A percentile compares a stretch with the other conserved stretches of the same genome.
Conservation (phyloP, 1,139 yeast species). For the Yamadazyma trypodendri region DNA sequence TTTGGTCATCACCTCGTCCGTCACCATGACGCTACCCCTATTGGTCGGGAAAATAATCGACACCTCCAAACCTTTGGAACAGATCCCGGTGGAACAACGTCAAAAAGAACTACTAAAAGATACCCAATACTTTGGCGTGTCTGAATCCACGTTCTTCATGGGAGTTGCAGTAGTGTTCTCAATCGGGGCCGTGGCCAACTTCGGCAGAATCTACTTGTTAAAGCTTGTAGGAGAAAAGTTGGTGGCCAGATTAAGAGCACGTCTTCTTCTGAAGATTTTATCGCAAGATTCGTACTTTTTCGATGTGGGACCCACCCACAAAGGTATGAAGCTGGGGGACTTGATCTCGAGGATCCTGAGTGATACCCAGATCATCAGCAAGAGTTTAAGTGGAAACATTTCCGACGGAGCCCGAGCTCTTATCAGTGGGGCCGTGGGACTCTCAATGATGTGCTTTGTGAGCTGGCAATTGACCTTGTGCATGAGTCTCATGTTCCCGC, state of each 20-base stretch:
- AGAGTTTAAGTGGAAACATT: slow-evolving; percentile 83
- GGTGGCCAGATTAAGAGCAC: slow-evolving; percentile 78
- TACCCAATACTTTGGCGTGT: slow-evolving; percentile 29
- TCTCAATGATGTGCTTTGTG: slow-evolving; percentile 86
- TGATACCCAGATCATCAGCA: slow-evolving; percentile 87
- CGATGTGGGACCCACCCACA: slow-evolving; percentile 62
- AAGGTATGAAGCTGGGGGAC: slow-evolving; percentile 80
- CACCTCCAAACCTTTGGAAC: slow-evolving; percentile 26
- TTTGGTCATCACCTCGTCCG: slow-evolving; percentile 52
- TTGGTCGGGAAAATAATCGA: slow-evolving; percentile 72
- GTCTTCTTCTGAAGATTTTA: slow-evolving; percentile 71
- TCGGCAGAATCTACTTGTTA: slow-evolving; percentile 72
- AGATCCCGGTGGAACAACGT: slow-evolving; percentile 8
- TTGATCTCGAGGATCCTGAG: slow-evolving; percentile 82
- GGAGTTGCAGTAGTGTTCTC: slow-evolving; percentile 50
- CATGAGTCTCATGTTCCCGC: slow-evolving; percentile 78
- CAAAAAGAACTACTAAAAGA: slow-evolving; percentile 38
- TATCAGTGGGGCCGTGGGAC: slow-evolving; percentile 76
- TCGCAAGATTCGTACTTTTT: slow-evolving; percentile 91
- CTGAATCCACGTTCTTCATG: slow-evolving; percentile 32
- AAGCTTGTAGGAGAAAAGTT: slow-evolving; percentile 81
- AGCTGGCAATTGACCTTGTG: slow-evolving; percentile 76
- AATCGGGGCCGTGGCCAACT: slow-evolving; percentile 74
- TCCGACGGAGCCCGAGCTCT: slow-evolving; percentile 87
- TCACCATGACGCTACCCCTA: slow-evolving; percentile 70